Evolutionary conservation across 192 early-diverging fungal species (phyloP).

Genomic region (Coemansia sp.): DNA sequence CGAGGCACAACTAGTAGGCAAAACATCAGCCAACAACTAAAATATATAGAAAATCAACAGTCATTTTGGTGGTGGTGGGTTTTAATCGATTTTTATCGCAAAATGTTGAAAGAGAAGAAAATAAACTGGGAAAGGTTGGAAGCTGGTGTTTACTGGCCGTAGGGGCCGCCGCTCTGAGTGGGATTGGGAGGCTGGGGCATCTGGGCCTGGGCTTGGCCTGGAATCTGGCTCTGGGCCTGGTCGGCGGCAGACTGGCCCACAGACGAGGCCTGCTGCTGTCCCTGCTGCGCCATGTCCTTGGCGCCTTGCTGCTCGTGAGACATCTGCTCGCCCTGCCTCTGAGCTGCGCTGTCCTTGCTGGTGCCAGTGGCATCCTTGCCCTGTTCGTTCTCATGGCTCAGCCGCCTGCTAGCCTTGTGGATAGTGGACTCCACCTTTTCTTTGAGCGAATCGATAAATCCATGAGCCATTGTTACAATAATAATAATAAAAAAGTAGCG

Average conservation of each 20-base stretch:
- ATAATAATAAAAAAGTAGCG: not conserved
- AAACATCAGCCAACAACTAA: not conserved
- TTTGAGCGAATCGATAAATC: slow-evolving; percentile 45
- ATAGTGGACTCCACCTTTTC: slow-evolving; percentile 45
- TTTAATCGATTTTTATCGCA: not conserved
- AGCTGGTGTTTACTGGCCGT: not conserved
- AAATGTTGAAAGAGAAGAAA: not conserved
- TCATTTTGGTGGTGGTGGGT: not conserved
- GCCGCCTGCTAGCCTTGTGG: slow-evolving; percentile 41
- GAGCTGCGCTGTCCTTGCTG: slow-evolving; percentile 10
- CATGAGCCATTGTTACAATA: slow-evolving; percentile 7
- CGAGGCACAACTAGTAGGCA: slow-evolving; percentile 58
- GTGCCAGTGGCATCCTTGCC: slow-evolving; percentile 7
- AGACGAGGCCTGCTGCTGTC: slow-evolving; percentile 19
- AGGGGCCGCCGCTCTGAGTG: not conserved
- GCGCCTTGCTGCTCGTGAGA: slow-evolving; percentile 11
- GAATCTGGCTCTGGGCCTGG: not conserved
- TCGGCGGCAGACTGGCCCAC: slow-evolving; percentile 18
- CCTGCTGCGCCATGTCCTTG: slow-evolving; percentile 23
- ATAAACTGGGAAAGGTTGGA: not conserved
- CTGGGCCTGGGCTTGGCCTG: not conserved
- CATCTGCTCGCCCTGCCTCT: slow-evolving; percentile 21
- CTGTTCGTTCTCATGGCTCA: slow-evolving; percentile 33
- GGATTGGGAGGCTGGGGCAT: slow-evolving; percentile 9
- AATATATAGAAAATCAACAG: not conserved